Evolutionary conservation across 2,329 filamentous ascomycete species (phyloP), one percentile per base, ranked within the genome.

Genomic region (Colletotrichum tropicicola): DNA sequence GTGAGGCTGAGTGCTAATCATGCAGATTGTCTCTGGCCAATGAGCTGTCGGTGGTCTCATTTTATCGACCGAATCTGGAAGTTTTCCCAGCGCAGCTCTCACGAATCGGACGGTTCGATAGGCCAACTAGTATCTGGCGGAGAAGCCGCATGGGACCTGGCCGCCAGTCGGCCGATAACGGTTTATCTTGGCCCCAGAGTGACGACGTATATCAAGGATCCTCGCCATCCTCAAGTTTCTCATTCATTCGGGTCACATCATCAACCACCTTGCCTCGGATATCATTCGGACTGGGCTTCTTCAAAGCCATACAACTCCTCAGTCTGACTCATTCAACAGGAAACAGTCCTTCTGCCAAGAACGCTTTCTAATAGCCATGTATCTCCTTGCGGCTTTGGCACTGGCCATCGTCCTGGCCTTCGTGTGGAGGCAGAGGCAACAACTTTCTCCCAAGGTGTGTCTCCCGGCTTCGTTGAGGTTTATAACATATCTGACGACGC

Each of bases 151-250:
- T 25, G 28, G 12, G n/a, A n/a, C 25, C 49, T 25, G 25, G 27
- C 32, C 21, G 32, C 7, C 21, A 15, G 7, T 45, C 23, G 35
- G 35, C 57, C 57, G 57, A 62, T 65, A 65, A 56, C 57, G 62
- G 43, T 61, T 37, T 44, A 15, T n/a, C 19, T 49, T 27, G 49
- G 10, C 44, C 3, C 49, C 32, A 3, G 8, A 27, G 12, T 19
- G 9, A n/a, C 10, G 17, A 27, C 23, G 10, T 47, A 35, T 60
- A 61, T 56, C 43, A 35, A 13, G 32, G n/a, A 35, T 12, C 32
- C 13, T 35, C 32, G n/a, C 5, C 32, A 13, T 12, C 32, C 5
- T 13, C 32, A 3, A 17, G n/a, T 7, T 9, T 41, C n/a, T 17
- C 15, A n/a, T 17, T 17, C n/a, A 8, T 21, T 41, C 8, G 17